phyloP scores from a whole-genome alignment of 176 grass and related monocot species.

The Carex scoparia region DNA sequence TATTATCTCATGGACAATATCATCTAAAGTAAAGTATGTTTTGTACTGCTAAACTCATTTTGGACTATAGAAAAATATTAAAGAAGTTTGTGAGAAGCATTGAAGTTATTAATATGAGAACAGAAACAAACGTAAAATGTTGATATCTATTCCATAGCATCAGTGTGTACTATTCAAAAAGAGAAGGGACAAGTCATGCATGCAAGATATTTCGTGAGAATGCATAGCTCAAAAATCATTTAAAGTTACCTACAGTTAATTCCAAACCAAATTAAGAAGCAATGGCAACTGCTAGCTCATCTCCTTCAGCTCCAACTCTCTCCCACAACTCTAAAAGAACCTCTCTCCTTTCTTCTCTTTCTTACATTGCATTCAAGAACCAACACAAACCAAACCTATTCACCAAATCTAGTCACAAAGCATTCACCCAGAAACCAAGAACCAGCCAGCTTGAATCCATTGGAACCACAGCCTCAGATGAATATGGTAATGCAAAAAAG shows the following conservation, averaged over 20 bases:
- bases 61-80: not conserved
- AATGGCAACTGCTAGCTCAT: constrained; percentile 27
- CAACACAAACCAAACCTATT: not conserved
- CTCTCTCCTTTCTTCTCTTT: not conserved
- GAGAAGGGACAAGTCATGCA: not conserved
- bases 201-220: constrained; percentile 19
- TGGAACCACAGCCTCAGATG: not conserved
- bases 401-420: not conserved
- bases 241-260: not conserved
- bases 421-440: constrained; percentile 11
- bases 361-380: constrained; percentile 20
- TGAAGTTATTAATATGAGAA: not conserved
- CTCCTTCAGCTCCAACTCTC: constrained; percentile 24
- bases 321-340: constrained; percentile 24
- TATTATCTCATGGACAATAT: not conserved
- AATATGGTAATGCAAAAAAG: constrained; percentile 22
- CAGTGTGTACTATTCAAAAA: not conserved
- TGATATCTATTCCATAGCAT: not conserved
- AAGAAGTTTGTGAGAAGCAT: not conserved
- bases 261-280: not conserved
- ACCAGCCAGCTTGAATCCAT: constrained; percentile 20
- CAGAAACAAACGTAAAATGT: not conserved
- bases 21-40: not conserved
- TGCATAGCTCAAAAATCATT: not conserved
- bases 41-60: not conserved